Percentiles rank a stretch among this genome's conserved stretches.
Conservation (phyloP, 495 filamentous ascomycete species). For the Alectoria sarmentosa region DNA sequence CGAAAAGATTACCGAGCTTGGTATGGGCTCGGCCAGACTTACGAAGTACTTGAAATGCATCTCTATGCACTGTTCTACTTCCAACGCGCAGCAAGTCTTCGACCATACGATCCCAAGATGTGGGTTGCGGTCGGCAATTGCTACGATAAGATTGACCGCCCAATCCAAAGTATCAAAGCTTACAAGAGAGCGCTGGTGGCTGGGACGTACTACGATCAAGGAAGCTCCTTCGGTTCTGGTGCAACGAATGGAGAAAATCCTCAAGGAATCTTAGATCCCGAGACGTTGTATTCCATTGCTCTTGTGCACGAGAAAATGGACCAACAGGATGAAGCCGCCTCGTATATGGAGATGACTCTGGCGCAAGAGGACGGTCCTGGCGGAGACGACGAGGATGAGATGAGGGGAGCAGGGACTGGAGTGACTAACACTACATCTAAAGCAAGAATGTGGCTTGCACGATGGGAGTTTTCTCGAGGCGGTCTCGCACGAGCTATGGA, state of each 20-base stretch:
- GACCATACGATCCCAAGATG: slow-evolving; percentile 95
- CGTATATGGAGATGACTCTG: slow-evolving; percentile 91
- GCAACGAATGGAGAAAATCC: slow-evolving; percentile 23
- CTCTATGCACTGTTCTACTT: slow-evolving; percentile 96
- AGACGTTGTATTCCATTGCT: slow-evolving; percentile 84
- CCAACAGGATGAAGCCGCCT: slow-evolving; percentile 68
- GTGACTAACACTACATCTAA: slow-evolving; percentile 85
- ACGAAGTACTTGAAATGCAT: slow-evolving; percentile 97
- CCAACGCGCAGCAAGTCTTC: slow-evolving; percentile 84
- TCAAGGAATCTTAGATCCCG: slow-evolving; percentile 69
- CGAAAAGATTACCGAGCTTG: slow-evolving; percentile 95
- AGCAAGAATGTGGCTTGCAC: slow-evolving; percentile 90
- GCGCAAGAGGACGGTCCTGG: slow-evolving; percentile 60
- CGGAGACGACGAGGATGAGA: slow-evolving; percentile 44
- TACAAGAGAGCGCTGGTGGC: slow-evolving; percentile 85
- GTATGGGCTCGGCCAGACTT: slow-evolving; percentile 96
- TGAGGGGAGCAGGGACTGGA: slow-evolving; percentile 53
- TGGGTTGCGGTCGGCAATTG: slow-evolving; percentile 95
- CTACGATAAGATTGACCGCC: slow-evolving; percentile 75
- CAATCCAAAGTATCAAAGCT: slow-evolving; percentile 84
- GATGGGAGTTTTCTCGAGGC: slow-evolving; percentile 64
- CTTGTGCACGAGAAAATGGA: slow-evolving; percentile 75
- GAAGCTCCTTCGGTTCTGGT: slow-evolving; percentile 32
- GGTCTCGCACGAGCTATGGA: slow-evolving; percentile 71
- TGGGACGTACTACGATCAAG: slow-evolving; percentile 66